A percentile compares a stretch with the other conserved stretches of the same genome.
Evolutionary conservation across 2,329 filamentous ascomycete species (phyloP).

Genomic region (Microdochium bolleyi): DNA sequence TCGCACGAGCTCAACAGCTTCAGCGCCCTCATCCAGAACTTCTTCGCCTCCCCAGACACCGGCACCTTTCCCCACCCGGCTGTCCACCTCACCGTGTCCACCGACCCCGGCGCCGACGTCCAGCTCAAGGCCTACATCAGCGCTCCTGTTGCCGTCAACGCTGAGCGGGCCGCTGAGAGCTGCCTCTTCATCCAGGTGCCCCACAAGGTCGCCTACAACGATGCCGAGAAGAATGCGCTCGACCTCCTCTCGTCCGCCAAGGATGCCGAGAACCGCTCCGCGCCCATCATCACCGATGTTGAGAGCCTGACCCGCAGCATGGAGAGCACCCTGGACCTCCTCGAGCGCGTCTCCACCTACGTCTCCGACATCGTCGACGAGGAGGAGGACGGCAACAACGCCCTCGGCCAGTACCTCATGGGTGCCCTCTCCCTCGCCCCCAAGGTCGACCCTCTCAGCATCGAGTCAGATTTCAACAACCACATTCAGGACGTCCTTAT

Average conservation of each 20-base stretch:
- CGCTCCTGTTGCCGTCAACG: conserved; percentile 87
- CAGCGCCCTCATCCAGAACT: conserved; percentile 97
- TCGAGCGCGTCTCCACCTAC: conserved; percentile 87
- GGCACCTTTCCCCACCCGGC: conserved; percentile 97
- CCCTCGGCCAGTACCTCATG: conserved; percentile 90
- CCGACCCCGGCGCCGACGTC: conserved; percentile 79
- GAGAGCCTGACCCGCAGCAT: conserved; percentile 80
- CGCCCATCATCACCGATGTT: conserved; percentile 75
- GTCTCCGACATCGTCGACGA: conserved; percentile 92
- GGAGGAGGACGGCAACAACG: conserved; percentile 80
- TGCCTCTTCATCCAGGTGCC: conserved; percentile 97
- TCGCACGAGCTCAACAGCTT: conserved; percentile 97
- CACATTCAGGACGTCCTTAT: conserved; percentile 98
- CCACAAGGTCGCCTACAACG: conserved; percentile 86
- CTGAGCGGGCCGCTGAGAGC: conserved; percentile 90
- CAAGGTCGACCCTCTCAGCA: conserved; percentile 84
- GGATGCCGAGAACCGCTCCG: conserved; percentile 66
- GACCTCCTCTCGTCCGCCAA: conserved; percentile 80
- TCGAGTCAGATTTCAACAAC: conserved; percentile 99
- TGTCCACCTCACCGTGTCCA: conserved; percentile 91
- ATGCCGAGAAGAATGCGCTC: conserved; percentile 53
- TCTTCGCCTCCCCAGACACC: conserved; percentile 94
- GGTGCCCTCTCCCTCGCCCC: conserved; percentile 88
- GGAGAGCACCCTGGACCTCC: conserved; percentile 79
- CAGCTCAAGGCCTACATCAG: conserved; percentile 92